Evolutionary conservation across 2,329 filamentous ascomycete genomes (phyloP).

Genomic region (Endothia cerciana): DNA sequence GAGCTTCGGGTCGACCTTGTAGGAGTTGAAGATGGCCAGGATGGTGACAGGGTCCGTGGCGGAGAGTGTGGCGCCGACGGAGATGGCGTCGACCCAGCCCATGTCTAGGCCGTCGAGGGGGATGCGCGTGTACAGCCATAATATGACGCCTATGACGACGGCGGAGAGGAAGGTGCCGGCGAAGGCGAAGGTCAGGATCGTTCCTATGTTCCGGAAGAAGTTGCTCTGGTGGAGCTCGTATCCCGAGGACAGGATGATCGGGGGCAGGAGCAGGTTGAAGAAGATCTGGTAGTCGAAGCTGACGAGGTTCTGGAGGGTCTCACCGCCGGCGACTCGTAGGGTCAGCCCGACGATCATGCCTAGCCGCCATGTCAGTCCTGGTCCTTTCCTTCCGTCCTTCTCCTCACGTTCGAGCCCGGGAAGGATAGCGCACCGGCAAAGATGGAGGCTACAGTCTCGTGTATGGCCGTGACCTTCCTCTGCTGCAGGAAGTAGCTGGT

Average conservation of each 20-base stretch:
- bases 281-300: slow-evolving; percentile 99
- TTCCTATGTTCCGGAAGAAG: slow-evolving; percentile 98
- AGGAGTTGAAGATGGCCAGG: slow-evolving; percentile 97
- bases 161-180: slow-evolving; percentile 96
- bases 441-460: slow-evolving; percentile 98
- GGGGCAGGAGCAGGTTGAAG: slow-evolving; percentile 97
- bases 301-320: slow-evolving; percentile 85
- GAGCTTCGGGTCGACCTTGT: slow-evolving; percentile 98
- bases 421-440: slow-evolving; percentile 72
- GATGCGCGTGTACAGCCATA: slow-evolving; percentile 87
- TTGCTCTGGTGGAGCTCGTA: slow-evolving; percentile 98
- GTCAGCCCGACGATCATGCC: slow-evolving; percentile 95
- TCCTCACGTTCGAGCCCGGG: not conserved
- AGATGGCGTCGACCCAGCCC: slow-evolving; percentile 93
- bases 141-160: slow-evolving; percentile 85
- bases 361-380: slow-evolving; percentile 43
- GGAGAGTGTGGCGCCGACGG: slow-evolving; percentile 92
- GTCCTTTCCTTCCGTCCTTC: not conserved
- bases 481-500: slow-evolving; percentile 96
- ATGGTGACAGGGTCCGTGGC: slow-evolving; percentile 98
- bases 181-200: slow-evolving; percentile 96
- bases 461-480: slow-evolving; percentile 94
- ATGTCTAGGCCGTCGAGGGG: slow-evolving; percentile 85
- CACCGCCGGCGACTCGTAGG: slow-evolving; percentile 78
- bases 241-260: slow-evolving; percentile 94